Evolutionary conservation across 73 alveolate species (phyloP), one percentile per base, ranked within the genome.

Genomic region (Paramecium sexaurelia): DNA sequence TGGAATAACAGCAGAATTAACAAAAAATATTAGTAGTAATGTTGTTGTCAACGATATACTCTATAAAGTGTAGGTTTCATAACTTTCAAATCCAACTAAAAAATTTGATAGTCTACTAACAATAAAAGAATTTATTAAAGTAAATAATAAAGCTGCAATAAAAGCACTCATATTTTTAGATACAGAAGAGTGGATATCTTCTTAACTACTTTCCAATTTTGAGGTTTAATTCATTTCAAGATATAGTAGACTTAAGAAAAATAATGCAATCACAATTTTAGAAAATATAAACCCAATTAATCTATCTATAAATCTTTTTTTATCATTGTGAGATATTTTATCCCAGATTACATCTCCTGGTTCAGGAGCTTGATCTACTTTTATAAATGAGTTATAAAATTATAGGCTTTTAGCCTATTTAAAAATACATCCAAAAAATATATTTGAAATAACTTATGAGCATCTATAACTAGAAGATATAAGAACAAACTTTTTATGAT

Each of bases 351-450:
- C 56, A 69, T 92, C 96, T 24, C 66, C 51, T 10, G 96, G 96
- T 20, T 92, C 96, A 13, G 96, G 96, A 2, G 96, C 94, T 57
- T 56, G 29, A 15, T 69, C 66, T 35, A 85, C 86, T 55, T 73
- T 85, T 33, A 55, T 69, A 27, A 13, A 17, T 10, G 55, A 4
- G 7, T 35, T 47, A 32, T 69, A 26, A 13, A 69, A 5, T 6
- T 69, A 1, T 13, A 69, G 20, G 4, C 33, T 15, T 35, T 85
- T 51, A 10, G 27, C 11, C 32, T 51, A 55, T 29, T 9, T 55
- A 33, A 29, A 6, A 33, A 85, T 56, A 27, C 78, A 57, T 32
- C 84, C 78, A 45, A 36, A 55, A 45, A 85, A 41, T 17, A 55
- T 61, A 11, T 69, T 85, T 6, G 39, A 69, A 10, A 56, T 33